Percentiles rank a stretch among this genome's conserved stretches.
Conservation (phyloP, 345 rosid species). For the Diplotaxis tenuifolia region DNA sequence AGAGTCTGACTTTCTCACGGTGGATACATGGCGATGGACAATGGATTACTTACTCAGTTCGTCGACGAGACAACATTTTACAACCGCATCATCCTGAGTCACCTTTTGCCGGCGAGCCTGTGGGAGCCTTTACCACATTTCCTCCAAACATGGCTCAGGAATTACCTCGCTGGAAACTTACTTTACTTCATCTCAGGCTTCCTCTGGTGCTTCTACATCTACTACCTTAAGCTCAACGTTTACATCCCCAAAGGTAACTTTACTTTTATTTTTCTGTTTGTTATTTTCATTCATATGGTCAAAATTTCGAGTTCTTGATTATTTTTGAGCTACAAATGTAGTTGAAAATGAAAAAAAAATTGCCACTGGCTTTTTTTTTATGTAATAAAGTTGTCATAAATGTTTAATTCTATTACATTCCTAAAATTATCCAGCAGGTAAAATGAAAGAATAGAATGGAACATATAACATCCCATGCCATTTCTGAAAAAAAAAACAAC, state of each 20-base stretch:
- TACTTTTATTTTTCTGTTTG: background rate
- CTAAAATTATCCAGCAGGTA: too few species aligned
- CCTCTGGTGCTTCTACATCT: constrained; percentile 91
- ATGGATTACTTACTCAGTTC: constrained; percentile 43
- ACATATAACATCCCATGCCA: too few species aligned
- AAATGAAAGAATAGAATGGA: too few species aligned
- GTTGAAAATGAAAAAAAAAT: too few species aligned
- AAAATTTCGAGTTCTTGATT: too few species aligned
- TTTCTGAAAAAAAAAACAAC: background rate
- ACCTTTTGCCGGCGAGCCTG: constrained; percentile 43
- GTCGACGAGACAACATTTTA: constrained; percentile 49
- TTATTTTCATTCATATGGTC: background rate
- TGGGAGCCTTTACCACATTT: constrained; percentile 69
- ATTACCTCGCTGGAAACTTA: constrained; percentile 66
- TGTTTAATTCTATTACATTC: too few species aligned
- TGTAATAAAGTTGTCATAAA: too few species aligned
- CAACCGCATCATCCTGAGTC: constrained; percentile 59
- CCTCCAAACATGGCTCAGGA: constrained; percentile 86
- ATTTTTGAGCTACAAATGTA: too few species aligned
- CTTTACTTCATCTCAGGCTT: constrained; percentile 73
- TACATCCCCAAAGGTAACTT: constrained; percentile 64
- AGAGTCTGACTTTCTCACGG: background rate
- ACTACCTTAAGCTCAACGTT: constrained; percentile 70
- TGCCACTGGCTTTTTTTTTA: too few species aligned
- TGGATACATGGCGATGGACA: constrained; percentile 10